Evolutionary conservation across 805 yeast species (phyloP).

Genomic region (Kuraishia piskuri): DNA sequence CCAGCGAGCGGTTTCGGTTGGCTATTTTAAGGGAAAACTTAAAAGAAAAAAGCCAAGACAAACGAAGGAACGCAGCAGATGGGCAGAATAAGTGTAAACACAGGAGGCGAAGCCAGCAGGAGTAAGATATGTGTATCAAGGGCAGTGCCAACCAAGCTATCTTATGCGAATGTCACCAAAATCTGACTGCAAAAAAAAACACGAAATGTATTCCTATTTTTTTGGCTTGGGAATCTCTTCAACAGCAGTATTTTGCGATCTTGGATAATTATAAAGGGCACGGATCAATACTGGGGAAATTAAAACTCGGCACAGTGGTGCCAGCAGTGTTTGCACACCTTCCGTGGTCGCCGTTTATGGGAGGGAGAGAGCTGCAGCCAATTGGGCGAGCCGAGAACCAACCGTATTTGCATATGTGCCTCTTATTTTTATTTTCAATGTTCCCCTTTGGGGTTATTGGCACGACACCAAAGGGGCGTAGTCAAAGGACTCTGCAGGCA

Average conservation of each 20-base stretch:
- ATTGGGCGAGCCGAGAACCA: not conserved
- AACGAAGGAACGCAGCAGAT: not conserved
- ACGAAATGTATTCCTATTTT: not conserved
- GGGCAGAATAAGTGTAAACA: not conserved
- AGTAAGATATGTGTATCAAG: not conserved
- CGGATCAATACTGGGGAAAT: not conserved
- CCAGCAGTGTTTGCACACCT: not conserved
- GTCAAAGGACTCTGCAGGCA: not conserved
- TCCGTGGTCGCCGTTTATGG: not conserved
- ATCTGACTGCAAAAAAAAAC: not conserved
- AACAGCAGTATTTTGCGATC: not conserved
- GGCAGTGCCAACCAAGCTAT: not conserved
- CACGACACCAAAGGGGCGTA: not conserved
- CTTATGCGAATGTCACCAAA: not conserved
- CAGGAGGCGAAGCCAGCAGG: not conserved
- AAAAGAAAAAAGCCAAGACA: not conserved
- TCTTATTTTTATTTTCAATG: not conserved
- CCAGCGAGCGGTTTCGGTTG: not conserved
- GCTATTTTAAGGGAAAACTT: not conserved
- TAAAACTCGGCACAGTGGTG: not conserved
- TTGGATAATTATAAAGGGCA: not conserved
- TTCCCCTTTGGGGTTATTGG: not conserved
- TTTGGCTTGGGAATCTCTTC: not conserved
- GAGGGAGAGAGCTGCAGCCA: not conserved
- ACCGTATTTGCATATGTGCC: not conserved